These are phyloP conservation scores for Tinospora cordifolia DNA, from an alignment of 164 flowering plant species.

Conservation along the genomic window DNA sequence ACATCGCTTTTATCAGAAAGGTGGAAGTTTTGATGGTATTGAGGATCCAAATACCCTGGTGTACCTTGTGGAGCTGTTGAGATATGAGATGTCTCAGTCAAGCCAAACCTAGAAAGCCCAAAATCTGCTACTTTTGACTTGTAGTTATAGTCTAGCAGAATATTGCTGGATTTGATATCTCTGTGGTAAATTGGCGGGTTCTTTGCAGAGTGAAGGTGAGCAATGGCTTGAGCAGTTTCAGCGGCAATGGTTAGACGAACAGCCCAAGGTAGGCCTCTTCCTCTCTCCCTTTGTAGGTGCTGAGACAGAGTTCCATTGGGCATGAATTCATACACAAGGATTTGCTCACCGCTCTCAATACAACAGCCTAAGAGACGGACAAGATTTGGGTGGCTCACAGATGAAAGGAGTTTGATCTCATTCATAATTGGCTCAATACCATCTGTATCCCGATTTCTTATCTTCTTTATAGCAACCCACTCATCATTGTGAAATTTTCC, in stretches of 20 bases:
- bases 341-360: slow-evolving; percentile 58
- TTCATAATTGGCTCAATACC: slow-evolving; percentile 68
- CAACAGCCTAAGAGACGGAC: slow-evolving; percentile 86
- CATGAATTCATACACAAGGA: slow-evolving; percentile 86
- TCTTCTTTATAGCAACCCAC: slow-evolving; percentile 75
- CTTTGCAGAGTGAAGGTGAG: slow-evolving; percentile 63
- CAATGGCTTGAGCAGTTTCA: slow-evolving; percentile 78
- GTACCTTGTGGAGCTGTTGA: slow-evolving; percentile 96
- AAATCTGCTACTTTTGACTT: slow-evolving; percentile 86
- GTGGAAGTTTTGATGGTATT: slow-evolving; percentile 78
- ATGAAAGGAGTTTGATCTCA: slow-evolving; percentile 76
- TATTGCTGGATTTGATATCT: slow-evolving; percentile 89
- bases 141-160: slow-evolving; percentile 55
- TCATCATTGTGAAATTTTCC: slow-evolving; percentile 54
- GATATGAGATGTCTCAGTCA: slow-evolving; percentile 56
- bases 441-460: slow-evolving; percentile 48
- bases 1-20: slow-evolving; percentile 88
- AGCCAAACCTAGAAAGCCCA: slow-evolving; percentile 77
- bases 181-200: slow-evolving; percentile 82
- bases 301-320: slow-evolving; percentile 81
- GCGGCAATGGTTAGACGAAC: slow-evolving; percentile 61
- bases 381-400: slow-evolving; percentile 72
- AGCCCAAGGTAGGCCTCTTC: slow-evolving; percentile 58
- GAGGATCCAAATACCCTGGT: slow-evolving; percentile 90
- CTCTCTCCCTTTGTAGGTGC: slow-evolving; percentile 60